Percentiles rank a stretch among this genome's conserved stretches.
These are phyloP conservation scores for Orbilia quercus DNA, from an alignment of 2,329 filamentous ascomycete genomes.

Conservation along the genomic window DNA sequence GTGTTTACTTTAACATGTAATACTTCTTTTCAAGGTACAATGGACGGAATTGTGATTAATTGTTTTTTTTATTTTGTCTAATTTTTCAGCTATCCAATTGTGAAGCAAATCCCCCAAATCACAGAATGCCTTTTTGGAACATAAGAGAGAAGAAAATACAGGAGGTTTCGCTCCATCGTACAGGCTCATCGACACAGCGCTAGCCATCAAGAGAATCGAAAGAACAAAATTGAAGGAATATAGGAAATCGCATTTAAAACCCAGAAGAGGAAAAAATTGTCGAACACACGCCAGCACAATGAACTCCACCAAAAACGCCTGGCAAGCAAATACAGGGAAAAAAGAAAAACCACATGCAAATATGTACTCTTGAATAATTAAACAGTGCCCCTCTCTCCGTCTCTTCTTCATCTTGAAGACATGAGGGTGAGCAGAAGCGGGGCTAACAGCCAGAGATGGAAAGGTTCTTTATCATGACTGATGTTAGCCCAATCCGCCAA, in stretches of 20 bases:
- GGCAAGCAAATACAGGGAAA: conserved; percentile 2
- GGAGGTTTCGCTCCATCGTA: conserved; percentile 9
- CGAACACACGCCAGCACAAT: conserved; percentile 17
- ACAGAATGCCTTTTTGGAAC: background rate
- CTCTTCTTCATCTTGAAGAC: background rate
- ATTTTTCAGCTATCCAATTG: background rate
- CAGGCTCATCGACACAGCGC: conserved; percentile 13
- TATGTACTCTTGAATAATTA: conserved; percentile 41
- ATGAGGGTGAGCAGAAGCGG: no score
- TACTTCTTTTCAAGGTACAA: background rate
- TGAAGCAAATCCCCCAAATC: background rate
- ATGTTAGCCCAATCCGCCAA: conserved; percentile 76
- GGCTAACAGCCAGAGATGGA: no score
- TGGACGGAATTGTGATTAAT: background rate
- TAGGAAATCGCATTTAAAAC: background rate
- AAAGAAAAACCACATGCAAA: background rate
- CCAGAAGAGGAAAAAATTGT: background rate
- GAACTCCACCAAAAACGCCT: conserved; percentile 34
- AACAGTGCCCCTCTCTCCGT: background rate
- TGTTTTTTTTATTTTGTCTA: conserved; percentile 17
- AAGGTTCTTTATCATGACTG: no score
- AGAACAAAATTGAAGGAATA: background rate
- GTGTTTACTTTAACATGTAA: background rate
- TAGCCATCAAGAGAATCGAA: background rate
- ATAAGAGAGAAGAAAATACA: conserved; percentile 6